Conservation (phyloP, 1,284 basidiomycete genomes). For the Papiliotrema flavescens region DNA sequence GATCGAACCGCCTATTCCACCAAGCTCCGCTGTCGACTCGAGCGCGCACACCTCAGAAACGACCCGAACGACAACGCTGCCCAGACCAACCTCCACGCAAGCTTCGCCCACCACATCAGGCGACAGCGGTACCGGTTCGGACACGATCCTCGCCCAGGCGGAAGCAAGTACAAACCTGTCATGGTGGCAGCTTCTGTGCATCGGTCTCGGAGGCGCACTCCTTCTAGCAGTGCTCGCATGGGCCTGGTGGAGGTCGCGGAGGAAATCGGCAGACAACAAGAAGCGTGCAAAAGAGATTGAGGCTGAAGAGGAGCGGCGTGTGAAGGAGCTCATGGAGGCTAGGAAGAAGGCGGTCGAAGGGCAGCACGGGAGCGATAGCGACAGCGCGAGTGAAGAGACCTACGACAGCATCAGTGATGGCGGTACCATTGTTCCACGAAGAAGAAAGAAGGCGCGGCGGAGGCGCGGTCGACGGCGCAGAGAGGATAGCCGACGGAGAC, state of each 20-base stretch:
- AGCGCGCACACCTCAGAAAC: no score
- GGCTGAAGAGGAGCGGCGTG: conserved; percentile 11
- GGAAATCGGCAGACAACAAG: conserved; percentile 8
- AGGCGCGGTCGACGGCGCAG: not conserved
- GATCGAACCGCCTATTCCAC: no score
- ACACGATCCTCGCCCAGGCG: conserved; percentile 11
- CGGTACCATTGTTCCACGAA: conserved; percentile 15
- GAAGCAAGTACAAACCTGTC: conserved; percentile 21
- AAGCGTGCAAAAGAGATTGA: conserved; percentile 16
- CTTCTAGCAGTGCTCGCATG: conserved; percentile 15
- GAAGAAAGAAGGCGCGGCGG: conserved; percentile 3
- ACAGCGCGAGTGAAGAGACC: conserved; percentile 7
- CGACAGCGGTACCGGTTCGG: not conserved
- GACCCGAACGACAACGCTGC: no score
- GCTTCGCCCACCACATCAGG: no score
- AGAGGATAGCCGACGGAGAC: not conserved
- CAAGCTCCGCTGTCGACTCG: no score
- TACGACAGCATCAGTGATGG: conserved; percentile 23
- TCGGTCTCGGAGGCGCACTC: conserved; percentile 19
- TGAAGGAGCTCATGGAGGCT: conserved; percentile 5
- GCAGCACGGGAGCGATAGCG: conserved; percentile 1
- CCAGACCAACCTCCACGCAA: no score
- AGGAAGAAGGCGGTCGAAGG: not conserved
- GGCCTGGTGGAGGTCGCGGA: conserved; percentile 19
- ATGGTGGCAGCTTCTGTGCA: conserved; percentile 39